These are phyloP conservation scores for Luffa aegyptiaca DNA, from an alignment of 306 rosid species.

Conservation along the genomic window DNA sequence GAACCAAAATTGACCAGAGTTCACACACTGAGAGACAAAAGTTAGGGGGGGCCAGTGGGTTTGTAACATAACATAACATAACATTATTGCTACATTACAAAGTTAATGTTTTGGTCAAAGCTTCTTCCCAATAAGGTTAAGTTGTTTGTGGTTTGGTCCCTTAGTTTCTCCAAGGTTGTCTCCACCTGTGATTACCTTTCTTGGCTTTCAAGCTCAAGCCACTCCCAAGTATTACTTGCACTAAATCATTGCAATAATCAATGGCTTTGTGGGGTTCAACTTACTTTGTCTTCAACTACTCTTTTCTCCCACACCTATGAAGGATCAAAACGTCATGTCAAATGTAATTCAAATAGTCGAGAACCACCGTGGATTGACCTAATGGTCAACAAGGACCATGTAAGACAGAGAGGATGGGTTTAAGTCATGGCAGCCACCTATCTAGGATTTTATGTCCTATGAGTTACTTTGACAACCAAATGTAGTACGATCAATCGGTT, in stretches of 20 bases:
- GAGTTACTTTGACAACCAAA: too few species aligned
- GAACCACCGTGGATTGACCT: too few species aligned
- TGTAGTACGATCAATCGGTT: too few species aligned
- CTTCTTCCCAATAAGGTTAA: constrained; percentile 7
- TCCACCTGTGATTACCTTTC: constrained; percentile 33
- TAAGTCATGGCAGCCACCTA: too few species aligned
- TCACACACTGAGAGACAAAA: not conserved
- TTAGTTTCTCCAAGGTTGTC: constrained; percentile 41
- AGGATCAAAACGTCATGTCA: not conserved
- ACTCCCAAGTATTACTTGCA: not conserved
- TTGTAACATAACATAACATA: too few species aligned
- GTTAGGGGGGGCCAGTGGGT: not conserved
- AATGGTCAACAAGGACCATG: too few species aligned
- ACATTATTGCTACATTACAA: constrained; percentile 5
- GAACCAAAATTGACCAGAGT: constrained; percentile 1
- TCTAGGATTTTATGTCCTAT: too few species aligned
- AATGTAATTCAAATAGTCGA: not conserved
- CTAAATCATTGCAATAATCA: not conserved
- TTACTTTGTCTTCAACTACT: constrained; percentile 13
- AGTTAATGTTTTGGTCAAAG: constrained; percentile 9
- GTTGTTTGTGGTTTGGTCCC: constrained; percentile 10
- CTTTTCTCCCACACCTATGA: not conserved
- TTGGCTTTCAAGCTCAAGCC: constrained; percentile 3
- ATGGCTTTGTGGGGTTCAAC: constrained; percentile 4
- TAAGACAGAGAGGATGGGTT: too few species aligned